phyloP scores from a whole-genome alignment of 352 stramenopile genomes.

The Plasmopara halstedii region DNA sequence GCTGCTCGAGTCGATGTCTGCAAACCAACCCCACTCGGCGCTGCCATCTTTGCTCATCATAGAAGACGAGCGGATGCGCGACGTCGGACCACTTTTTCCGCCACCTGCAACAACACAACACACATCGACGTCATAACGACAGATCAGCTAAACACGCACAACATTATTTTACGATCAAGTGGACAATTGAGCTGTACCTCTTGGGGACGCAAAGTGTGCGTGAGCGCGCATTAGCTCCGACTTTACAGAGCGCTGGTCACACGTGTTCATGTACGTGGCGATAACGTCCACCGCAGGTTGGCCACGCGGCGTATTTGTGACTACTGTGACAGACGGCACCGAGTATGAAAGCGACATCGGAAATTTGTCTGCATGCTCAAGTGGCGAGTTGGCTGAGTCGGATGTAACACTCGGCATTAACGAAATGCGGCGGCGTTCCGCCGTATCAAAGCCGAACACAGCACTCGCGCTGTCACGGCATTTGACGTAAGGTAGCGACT shows the following conservation, averaged over 20 bases:
- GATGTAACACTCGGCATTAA: slow-evolving; percentile 33
- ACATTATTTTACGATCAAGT: too few species aligned
- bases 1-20: slow-evolving; percentile 81
- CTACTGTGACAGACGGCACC: slow-evolving; percentile 43
- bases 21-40: slow-evolving; percentile 84
- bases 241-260: slow-evolving; percentile 66
- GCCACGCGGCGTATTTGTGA: slow-evolving; percentile 58
- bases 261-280: slow-evolving; percentile 87
- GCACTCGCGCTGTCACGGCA: slow-evolving; percentile 40
- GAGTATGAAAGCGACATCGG: slow-evolving; percentile 63
- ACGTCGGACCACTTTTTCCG: slow-evolving; percentile 26
- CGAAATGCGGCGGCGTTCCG: slow-evolving; percentile 36
- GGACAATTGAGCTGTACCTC: slow-evolving; percentile 24
- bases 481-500: slow-evolving; percentile 72
- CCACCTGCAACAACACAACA: slow-evolving; percentile 16
- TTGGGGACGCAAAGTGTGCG: slow-evolving; percentile 64
- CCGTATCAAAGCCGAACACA: slow-evolving; percentile 47
- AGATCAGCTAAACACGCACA: slow-evolving; percentile 23
- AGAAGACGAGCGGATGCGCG: slow-evolving; percentile 54
- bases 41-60: slow-evolving; percentile 72
- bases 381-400: slow-evolving; percentile 26
- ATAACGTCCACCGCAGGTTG: slow-evolving; percentile 78
- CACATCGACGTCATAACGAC: slow-evolving; percentile 17
- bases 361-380: slow-evolving; percentile 33
- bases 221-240: slow-evolving; percentile 70